Conservation (phyloP, 192 early-diverging fungal species). For the Backusella liffmaniae region DNA sequence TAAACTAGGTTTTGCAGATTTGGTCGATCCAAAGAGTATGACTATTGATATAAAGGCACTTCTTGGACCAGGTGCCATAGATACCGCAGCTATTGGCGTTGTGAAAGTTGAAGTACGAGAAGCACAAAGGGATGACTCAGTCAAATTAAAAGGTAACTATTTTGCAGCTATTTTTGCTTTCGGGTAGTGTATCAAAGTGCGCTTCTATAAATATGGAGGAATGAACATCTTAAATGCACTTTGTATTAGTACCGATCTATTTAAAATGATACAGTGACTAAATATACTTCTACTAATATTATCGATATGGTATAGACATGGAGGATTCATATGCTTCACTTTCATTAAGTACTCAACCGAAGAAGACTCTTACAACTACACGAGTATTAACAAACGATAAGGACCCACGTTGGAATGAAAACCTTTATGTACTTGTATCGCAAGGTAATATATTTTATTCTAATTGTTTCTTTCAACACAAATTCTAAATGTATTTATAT, state of each 20-base stretch:
- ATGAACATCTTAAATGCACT: not conserved
- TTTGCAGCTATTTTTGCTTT: not conserved
- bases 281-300: not conserved
- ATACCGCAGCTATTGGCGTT: conserved; percentile 30
- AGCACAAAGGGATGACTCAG: not conserved
- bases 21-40: conserved; percentile 36
- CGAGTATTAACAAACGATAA: conserved; percentile 30
- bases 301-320: conserved; percentile 11
- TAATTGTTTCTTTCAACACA: not conserved
- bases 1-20: conserved; percentile 25
- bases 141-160: conserved; percentile 14
- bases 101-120: conserved; percentile 27
- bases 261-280: not conserved
- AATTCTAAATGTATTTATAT: not conserved
- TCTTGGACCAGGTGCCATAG: conserved; percentile 12
- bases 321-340: conserved; percentile 29
- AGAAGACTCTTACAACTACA: conserved; percentile 16
- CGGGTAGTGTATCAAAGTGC: not conserved
- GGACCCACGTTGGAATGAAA: conserved; percentile 31
- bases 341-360: conserved; percentile 20
- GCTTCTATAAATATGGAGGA: not conserved
- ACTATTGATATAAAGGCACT: conserved; percentile 28
- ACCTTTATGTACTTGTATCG: conserved; percentile 20
- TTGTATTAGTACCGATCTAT: not conserved
- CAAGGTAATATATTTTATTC: conserved; percentile 5